Evolutionary conservation across 2,329 filamentous ascomycete genomes (phyloP), one percentile per base, ranked within the genome.

Genomic region (Colletotrichum musicola): DNA sequence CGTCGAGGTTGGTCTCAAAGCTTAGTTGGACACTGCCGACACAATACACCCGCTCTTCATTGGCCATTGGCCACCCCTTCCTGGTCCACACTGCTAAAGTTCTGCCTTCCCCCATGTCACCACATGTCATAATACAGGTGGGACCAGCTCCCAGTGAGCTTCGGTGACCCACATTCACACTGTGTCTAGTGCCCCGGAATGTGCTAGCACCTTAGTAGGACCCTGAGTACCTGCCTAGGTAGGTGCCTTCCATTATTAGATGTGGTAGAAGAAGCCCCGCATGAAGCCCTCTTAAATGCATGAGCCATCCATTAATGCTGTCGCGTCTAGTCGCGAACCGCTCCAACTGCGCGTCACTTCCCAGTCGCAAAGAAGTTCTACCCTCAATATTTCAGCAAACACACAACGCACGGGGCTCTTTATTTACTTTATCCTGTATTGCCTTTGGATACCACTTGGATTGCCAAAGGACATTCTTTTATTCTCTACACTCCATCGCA

Each of bases 61-160:
- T 66, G 66, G 55, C 56, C 49, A 65, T 53, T 67, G 64, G 38
- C 44, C 49, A 25, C 50, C 55, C 30, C 49, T 50, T 54, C 42
- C 35, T 27, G 54, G 20, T 16, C 54, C 25, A 30, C 18, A 30
- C 47, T 44, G 47, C 61, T 42, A 35, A 35, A 10, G 30, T 35
- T 35, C 30, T 35, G 30, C 30, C 46, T 22, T n/a, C 40, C 16
- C 53, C 61, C 61, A 61, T 65, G 62, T 68, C 49, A 68, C 62
- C 62, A 53, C 42, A 66, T 69, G 66, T 69, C 62, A 62, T 61
- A 66, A 65, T 69, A 35, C 44, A 6, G 38, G 66, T 69, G 66
- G 66, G 50, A 55, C 65, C 62, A 20, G 46, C 44, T 51, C 47
- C 22, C 22, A 25, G 22, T 25, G 22, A 25, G 22, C 22, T 25